Evolutionary conservation across 805 yeast species (phyloP).

Genomic region (Saccharomycopsis fibuligera): DNA sequence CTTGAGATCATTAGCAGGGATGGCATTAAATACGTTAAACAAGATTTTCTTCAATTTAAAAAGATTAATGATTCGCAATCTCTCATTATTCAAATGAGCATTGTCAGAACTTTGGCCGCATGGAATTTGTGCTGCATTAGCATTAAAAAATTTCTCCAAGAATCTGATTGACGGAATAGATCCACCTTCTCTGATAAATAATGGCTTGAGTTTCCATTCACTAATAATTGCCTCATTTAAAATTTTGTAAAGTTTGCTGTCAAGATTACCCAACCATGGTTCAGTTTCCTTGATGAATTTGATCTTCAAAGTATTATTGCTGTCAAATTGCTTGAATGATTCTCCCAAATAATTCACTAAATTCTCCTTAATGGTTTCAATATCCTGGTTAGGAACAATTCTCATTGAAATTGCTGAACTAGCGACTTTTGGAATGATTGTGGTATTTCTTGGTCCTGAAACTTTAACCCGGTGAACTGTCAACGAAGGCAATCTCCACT

Average conservation of each 20-base stretch:
- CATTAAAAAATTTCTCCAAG: conserved; percentile 71
- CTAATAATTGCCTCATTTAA: conserved; percentile 52
- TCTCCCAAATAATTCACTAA: conserved; percentile 42
- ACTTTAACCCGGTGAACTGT: conserved; percentile 80
- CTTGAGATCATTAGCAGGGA: conserved; percentile 24
- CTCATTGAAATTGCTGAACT: conserved; percentile 74
- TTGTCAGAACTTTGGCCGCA: conserved; percentile 94
- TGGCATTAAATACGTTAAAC: conserved; percentile 42
- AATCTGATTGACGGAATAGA: conserved; percentile 88
- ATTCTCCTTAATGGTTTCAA: conserved; percentile 46
- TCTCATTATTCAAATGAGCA: conserved; percentile 87
- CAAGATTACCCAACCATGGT: conserved; percentile 91
- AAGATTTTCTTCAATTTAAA: conserved; percentile 66
- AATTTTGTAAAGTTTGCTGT: conserved; percentile 64
- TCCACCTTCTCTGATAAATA: conserved; percentile 92
- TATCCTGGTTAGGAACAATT: conserved; percentile 82
- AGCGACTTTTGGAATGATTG: conserved; percentile 83
- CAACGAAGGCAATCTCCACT: conserved; percentile 87
- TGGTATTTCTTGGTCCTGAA: conserved; percentile 84
- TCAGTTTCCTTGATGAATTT: conserved; percentile 79
- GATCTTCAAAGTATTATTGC: conserved; percentile 58
- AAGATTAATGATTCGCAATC: conserved; percentile 71
- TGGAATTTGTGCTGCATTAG: conserved; percentile 93
- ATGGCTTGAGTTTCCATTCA: conserved; percentile 78
- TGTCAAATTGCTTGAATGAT: conserved; percentile 42